A percentile compares a stretch with the other conserved stretches of the same genome.
These are phyloP conservation scores for Haematococcus lacustris DNA, from an alignment of 139 green algal species.

Conservation along the genomic window DNA sequence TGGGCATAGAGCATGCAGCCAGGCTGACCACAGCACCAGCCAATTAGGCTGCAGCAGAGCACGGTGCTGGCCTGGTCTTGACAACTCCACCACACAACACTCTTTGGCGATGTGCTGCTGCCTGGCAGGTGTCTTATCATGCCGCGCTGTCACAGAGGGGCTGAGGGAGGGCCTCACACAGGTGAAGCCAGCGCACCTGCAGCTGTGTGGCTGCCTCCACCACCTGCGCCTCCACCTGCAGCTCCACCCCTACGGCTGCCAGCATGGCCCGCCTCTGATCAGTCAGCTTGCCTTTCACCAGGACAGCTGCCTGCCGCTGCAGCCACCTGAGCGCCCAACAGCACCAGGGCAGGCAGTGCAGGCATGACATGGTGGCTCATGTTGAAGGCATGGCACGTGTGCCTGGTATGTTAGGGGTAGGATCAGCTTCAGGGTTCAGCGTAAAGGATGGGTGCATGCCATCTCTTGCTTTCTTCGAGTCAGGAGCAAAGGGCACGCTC, in stretches of 20 bases:
- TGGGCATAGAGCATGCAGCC: not conserved
- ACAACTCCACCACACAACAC: not conserved
- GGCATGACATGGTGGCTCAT: not conserved
- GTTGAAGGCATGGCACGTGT: not conserved
- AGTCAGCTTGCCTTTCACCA: conserved; percentile 16
- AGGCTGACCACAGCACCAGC: not conserved
- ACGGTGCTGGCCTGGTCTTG: too few species aligned
- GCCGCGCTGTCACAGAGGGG: not conserved
- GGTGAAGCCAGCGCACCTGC: not conserved
- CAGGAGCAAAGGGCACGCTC: too few species aligned
- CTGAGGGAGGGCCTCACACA: not conserved
- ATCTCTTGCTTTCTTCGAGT: too few species aligned
- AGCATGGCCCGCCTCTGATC: conserved; percentile 11
- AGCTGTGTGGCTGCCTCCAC: not conserved
- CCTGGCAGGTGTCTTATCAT: not conserved
- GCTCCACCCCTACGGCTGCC: conserved; percentile 3
- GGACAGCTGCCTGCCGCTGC: conserved; percentile 6
- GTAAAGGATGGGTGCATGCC: too few species aligned
- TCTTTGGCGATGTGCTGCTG: not conserved
- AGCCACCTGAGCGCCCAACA: conserved; percentile 14
- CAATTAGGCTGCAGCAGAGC: not conserved
- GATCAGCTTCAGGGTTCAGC: too few species aligned
- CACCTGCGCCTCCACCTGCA: not conserved
- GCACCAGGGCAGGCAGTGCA: not conserved
- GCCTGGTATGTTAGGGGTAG: too few species aligned